phyloP scores from a whole-genome alignment of 192 early-diverging fungal species.

The Coemansia sp. region DNA sequence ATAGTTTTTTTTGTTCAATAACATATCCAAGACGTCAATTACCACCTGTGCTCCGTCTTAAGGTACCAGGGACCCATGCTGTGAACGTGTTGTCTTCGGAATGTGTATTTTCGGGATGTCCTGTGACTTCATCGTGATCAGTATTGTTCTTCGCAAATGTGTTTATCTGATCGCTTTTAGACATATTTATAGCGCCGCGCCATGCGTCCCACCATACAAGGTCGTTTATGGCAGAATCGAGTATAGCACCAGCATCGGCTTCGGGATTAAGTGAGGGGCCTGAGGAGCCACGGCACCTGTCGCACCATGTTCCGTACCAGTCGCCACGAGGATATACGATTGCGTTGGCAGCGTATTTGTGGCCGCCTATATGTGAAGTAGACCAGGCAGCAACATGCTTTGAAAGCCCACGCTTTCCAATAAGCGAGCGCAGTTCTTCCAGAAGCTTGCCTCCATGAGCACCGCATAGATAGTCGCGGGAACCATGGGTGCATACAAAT shows the following conservation, averaged over 20 bases:
- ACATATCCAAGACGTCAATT: not conserved
- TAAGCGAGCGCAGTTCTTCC: slow-evolving; percentile 25
- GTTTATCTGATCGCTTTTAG: slow-evolving; percentile 46
- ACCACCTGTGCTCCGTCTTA: slow-evolving; percentile 4
- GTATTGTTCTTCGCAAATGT: slow-evolving; percentile 17
- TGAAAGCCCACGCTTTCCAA: slow-evolving; percentile 14
- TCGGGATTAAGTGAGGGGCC: not conserved
- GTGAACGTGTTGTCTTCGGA: slow-evolving; percentile 10
- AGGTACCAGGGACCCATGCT: slow-evolving; percentile 25
- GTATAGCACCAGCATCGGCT: slow-evolving; percentile 29
- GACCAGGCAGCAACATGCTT: slow-evolving; percentile 43
- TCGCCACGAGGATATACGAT: slow-evolving; percentile 55
- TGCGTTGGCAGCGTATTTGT: slow-evolving; percentile 55
- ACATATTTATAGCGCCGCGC: slow-evolving; percentile 49
- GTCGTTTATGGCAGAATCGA: slow-evolving; percentile 29
- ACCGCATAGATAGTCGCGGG: slow-evolving; percentile 46
- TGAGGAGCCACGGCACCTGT: slow-evolving; percentile 17
- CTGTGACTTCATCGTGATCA: slow-evolving; percentile 10
- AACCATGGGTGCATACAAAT: slow-evolving; percentile 54
- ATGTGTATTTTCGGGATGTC: too few relatives aligned
- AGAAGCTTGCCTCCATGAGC: slow-evolving; percentile 33
- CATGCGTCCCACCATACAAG: slow-evolving; percentile 53
- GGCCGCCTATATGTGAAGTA: slow-evolving; percentile 54
- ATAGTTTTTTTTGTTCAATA: not conserved
- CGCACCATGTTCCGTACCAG: slow-evolving; percentile 56